phyloP scores from a whole-genome alignment of 768 basidiomycete genomes.

The Hygrocybe punicea region DNA sequence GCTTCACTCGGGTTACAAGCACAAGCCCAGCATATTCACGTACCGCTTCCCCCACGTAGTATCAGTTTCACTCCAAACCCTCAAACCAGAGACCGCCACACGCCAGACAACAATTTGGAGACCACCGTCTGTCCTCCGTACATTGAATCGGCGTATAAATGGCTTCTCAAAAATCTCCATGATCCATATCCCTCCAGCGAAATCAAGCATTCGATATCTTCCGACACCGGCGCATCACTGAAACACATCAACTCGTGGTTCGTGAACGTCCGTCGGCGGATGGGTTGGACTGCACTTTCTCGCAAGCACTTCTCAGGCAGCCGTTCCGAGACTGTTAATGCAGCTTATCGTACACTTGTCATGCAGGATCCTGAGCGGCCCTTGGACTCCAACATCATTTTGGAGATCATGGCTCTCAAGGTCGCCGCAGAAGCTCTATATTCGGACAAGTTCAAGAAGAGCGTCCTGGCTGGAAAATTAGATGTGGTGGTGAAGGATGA shows the following conservation, averaged over 20 bases:
- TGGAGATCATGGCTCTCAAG: slow-evolving; percentile 27
- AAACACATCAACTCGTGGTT: slow-evolving; percentile 49
- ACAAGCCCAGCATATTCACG: too few relatives aligned
- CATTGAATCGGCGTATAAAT: slow-evolving; percentile 28
- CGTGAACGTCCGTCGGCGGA: slow-evolving; percentile 43
- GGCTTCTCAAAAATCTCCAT: slow-evolving; percentile 33
- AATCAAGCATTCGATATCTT: slow-evolving; percentile 28
- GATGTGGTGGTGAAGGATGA: slow-evolving; percentile 28
- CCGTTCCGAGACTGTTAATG: slow-evolving; percentile 34
- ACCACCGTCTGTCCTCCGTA: too few relatives aligned
- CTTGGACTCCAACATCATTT: slow-evolving; percentile 17
- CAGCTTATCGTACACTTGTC: slow-evolving; percentile 36
- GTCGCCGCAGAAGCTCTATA: slow-evolving; percentile 28
- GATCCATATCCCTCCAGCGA: slow-evolving; percentile 36
- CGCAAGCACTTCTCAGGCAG: slow-evolving; percentile 32
- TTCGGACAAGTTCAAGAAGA: slow-evolving; percentile 23
- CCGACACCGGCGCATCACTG: slow-evolving; percentile 16
- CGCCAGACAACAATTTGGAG: too few relatives aligned
- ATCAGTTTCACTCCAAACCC: not conserved
- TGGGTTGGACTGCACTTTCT: slow-evolving; percentile 50
- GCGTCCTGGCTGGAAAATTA: slow-evolving; percentile 27
- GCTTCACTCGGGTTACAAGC: not conserved
- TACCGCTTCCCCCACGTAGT: not conserved
- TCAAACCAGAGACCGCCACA: too few relatives aligned
- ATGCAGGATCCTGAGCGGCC: slow-evolving; percentile 16